Conservation (phyloP, 2,329 filamentous ascomycete genomes). For the Ophiosphaerella herpotricha region DNA sequence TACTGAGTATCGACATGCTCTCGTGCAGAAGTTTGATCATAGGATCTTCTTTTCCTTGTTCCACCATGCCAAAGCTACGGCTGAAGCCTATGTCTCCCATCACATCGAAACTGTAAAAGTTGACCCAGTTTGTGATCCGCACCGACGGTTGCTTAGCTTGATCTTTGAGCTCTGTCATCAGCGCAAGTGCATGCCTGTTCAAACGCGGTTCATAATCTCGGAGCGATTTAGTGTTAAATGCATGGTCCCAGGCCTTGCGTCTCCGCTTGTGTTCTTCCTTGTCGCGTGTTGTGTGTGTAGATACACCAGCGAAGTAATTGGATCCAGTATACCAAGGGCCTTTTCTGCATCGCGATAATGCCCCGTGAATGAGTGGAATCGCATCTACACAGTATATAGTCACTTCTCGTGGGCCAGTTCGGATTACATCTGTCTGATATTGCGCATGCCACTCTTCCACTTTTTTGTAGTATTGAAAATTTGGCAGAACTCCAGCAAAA, state of each 20-base stretch:
- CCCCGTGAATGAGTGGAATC: conserved; percentile 33
- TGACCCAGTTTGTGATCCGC: conserved; percentile 39
- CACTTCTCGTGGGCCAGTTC: conserved; percentile 42
- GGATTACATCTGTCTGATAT: conserved; percentile 39
- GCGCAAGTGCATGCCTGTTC: conserved; percentile 31
- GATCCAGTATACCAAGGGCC: conserved; percentile 29
- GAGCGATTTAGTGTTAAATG: conserved; percentile 39
- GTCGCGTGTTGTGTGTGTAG: conserved; percentile 35
- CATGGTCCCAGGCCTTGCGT: conserved; percentile 41
- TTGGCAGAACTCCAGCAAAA: conserved; percentile 19
- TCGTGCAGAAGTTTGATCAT: conserved; percentile 34
- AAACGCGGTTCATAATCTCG: conserved; percentile 44
- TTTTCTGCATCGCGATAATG: conserved; percentile 37
- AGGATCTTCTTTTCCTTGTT: conserved; percentile 33
- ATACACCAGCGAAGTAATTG: conserved; percentile 22
- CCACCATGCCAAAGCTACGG: conserved; percentile 47
- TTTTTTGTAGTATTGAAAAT: conserved; percentile 31
- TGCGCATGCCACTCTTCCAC: conserved; percentile 29
- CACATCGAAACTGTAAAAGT: conserved; percentile 55
- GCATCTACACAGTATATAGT: conserved; percentile 36
- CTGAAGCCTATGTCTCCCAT: conserved; percentile 55
- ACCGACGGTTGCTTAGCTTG: conserved; percentile 21
- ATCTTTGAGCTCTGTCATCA: conserved; percentile 32
- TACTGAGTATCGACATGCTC: conserved; percentile 23
- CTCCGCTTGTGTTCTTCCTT: conserved; percentile 35